Conservation (phyloP, 1,284 basidiomycete species). For the Marasmius sp. region DNA sequence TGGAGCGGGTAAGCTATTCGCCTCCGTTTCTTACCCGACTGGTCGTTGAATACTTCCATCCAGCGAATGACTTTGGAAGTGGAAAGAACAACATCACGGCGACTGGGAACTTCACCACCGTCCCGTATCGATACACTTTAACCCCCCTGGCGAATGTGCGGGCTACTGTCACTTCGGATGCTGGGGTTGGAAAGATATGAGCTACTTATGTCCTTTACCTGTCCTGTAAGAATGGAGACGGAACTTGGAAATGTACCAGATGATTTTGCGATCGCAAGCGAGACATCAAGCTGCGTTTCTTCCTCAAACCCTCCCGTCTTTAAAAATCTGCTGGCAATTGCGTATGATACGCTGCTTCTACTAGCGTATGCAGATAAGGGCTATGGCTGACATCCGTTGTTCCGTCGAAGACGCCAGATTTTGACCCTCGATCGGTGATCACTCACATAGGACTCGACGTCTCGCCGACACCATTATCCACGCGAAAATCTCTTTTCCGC, state of each 20-base stretch:
- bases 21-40: background rate
- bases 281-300: too few relatives aligned
- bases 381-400: too few relatives aligned
- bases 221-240: background rate
- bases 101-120: slow-evolving; percentile 21
- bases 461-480: too few relatives aligned
- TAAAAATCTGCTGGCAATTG: too few relatives aligned
- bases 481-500: too few relatives aligned
- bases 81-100: slow-evolving; percentile 23
- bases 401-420: too few relatives aligned
- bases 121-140: slow-evolving; percentile 19
- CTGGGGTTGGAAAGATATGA: slow-evolving; percentile 16
- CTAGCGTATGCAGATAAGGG: too few relatives aligned
- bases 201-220: background rate
- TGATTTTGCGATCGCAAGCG: too few relatives aligned
- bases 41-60: background rate
- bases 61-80: slow-evolving; percentile 22
- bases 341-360: too few relatives aligned
- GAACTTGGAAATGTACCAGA: background rate
- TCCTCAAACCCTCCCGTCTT: too few relatives aligned
- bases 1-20: slow-evolving; percentile 17
- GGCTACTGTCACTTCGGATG: slow-evolving; percentile 13
- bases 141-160: slow-evolving; percentile 19
- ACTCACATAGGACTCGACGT: too few relatives aligned
- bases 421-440: too few relatives aligned